Conservation (phyloP, 2,329 filamentous ascomycete species). For the Orbilia javanica region DNA sequence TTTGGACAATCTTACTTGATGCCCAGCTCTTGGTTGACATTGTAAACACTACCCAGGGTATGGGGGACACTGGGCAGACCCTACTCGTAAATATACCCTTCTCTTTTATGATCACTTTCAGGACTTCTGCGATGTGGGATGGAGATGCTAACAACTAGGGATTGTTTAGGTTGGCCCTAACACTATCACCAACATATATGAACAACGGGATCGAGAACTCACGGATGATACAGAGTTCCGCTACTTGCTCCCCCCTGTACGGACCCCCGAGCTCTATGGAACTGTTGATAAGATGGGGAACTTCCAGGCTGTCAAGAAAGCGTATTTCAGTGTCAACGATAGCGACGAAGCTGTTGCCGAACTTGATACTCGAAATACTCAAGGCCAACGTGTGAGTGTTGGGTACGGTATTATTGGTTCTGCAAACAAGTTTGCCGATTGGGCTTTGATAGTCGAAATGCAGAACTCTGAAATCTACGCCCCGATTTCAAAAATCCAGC, state of each 20-base stretch:
- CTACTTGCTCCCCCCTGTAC: conserved; percentile 47
- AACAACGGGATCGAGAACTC: conserved; percentile 49
- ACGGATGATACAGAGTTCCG: conserved; percentile 42
- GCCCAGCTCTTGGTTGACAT: conserved; percentile 60
- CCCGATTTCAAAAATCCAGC: conserved; percentile 80
- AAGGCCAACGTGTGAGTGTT: conserved; percentile 77
- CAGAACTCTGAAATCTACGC: conserved; percentile 78
- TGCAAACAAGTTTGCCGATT: conserved; percentile 74
- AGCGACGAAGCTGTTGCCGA: conserved; percentile 45
- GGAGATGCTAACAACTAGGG: not conserved
- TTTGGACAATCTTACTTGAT: conserved; percentile 54
- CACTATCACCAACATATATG: conserved; percentile 37
- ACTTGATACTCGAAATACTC: conserved; percentile 75
- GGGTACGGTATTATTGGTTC: conserved; percentile 80
- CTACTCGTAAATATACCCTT: conserved; percentile 59
- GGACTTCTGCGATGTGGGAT: conserved; percentile 30
- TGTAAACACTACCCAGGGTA: conserved; percentile 60
- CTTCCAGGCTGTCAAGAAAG: conserved; percentile 57
- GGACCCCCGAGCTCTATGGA: conserved; percentile 38
- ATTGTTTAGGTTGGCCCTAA: conserved; percentile 43
- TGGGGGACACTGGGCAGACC: conserved; percentile 61
- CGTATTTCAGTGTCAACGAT: conserved; percentile 44
- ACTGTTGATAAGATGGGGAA: conserved; percentile 56
- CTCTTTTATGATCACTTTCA: conserved; percentile 9
- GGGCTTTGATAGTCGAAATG: conserved; percentile 86